Conservation (phyloP, 345 rosid genomes). For the Acer saccharum region DNA sequence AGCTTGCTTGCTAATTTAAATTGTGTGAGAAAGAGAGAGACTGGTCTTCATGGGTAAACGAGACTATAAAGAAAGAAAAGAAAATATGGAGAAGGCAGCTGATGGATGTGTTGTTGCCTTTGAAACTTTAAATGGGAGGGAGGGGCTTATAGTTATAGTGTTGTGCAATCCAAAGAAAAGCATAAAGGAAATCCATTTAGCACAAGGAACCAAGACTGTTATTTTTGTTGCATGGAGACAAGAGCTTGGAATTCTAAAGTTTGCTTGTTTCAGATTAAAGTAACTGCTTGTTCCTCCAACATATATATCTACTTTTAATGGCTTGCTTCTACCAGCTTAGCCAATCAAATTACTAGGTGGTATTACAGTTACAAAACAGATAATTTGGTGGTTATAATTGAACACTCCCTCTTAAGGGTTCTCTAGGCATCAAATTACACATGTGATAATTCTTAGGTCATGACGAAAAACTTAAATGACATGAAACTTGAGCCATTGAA, state of each 20-base stretch:
- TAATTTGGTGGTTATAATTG: too few species aligned
- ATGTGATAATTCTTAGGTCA: too few species aligned
- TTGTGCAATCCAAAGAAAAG: conserved; percentile 38
- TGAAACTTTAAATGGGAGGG: conserved; percentile 25
- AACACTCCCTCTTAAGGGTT: neutral
- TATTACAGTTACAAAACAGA: too few species aligned
- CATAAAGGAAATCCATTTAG: conserved; percentile 34
- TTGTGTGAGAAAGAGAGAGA: neutral
- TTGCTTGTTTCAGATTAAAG: conserved; percentile 30
- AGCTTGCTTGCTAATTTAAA: conserved; percentile 22
- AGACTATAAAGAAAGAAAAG: conserved; percentile 16
- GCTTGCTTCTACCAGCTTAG: neutral
- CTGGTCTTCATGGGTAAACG: conserved; percentile 26
- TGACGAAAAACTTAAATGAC: too few species aligned
- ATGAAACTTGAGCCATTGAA: neutral
- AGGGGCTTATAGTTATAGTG: conserved; percentile 21
- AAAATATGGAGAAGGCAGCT: conserved; percentile 21
- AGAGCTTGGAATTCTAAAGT: conserved; percentile 53
- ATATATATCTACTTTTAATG: conserved; percentile 45
- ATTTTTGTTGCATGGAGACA: conserved; percentile 33
- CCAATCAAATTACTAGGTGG: too few species aligned
- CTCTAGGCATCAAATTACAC: too few species aligned
- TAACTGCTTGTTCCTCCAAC: conserved; percentile 21
- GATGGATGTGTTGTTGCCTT: neutral
- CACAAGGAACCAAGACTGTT: conserved; percentile 38